A percentile compares a stretch with the other conserved stretches of the same genome.
phyloP scores from a whole-genome alignment of 805 yeast genomes.

The Jamesozyma piceae region DNA sequence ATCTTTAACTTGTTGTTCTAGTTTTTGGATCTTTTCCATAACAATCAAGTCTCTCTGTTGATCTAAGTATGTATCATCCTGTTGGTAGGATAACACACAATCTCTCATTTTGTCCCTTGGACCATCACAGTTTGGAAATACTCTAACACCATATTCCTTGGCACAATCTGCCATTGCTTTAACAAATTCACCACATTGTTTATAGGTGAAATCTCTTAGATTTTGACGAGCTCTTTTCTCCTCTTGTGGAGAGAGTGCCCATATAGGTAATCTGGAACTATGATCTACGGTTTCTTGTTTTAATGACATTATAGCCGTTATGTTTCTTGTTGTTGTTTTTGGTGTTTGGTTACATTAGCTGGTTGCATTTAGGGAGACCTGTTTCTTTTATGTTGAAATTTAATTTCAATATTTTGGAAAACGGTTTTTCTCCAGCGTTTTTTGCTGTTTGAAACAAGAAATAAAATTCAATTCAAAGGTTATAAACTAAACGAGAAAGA shows the following conservation, averaged over 20 bases:
- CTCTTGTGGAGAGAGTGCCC: conserved; percentile 71
- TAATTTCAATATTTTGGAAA: no score
- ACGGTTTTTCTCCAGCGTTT: no score
- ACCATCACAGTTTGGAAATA: conserved; percentile 56
- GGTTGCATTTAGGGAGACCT: background rate
- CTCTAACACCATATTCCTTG: conserved; percentile 50
- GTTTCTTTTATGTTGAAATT: no score
- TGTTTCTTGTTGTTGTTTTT: no score
- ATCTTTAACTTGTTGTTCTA: conserved; percentile 21
- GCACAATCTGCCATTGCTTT: conserved; percentile 61
- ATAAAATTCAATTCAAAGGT: no score
- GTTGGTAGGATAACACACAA: conserved; percentile 56
- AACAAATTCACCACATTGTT: conserved; percentile 58
- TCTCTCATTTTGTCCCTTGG: conserved; percentile 48
- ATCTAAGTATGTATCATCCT: conserved; percentile 51
- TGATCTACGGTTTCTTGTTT: background rate
- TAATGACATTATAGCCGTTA: conserved; percentile 1
- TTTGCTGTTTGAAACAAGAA: no score
- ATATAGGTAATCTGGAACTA: conserved; percentile 43
- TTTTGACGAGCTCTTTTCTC: conserved; percentile 64
- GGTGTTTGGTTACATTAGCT: background rate
- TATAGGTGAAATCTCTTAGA: conserved; percentile 60
- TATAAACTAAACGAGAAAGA: no score
- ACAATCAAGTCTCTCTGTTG: conserved; percentile 58
- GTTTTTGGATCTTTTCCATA: conserved; percentile 41